phyloP scores from a whole-genome alignment of 2,329 filamentous ascomycete species.

The Allantophomopsis lycopodina region DNA sequence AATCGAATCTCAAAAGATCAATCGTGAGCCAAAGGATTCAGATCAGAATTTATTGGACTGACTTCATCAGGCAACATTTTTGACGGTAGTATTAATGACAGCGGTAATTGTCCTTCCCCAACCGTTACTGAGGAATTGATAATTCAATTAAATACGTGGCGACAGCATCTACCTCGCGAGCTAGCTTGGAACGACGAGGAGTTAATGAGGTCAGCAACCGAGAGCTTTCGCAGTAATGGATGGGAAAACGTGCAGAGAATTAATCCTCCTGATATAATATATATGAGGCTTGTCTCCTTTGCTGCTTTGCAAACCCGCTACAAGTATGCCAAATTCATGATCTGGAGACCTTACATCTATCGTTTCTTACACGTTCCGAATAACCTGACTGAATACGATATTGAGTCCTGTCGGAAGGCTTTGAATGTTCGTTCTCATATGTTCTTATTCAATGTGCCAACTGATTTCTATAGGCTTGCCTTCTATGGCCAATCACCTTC shows the following conservation, averaged over 20 bases:
- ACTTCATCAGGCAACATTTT: neutral
- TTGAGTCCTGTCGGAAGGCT: neutral
- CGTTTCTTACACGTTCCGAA: conserved; percentile 1
- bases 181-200: neutral
- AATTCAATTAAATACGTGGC: conserved; percentile 1
- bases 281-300: neutral
- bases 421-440: neutral
- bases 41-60: neutral
- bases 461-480: neutral
- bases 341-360: conserved; percentile 4
- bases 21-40: neutral
- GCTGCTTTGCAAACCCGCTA: conserved; percentile 1
- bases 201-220: neutral
- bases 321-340: conserved; percentile 3
- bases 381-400: neutral
- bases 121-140: neutral
- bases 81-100: neutral
- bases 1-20: neutral
- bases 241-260: neutral
- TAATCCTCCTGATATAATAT: neutral
- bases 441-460: no score
- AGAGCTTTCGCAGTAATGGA: neutral
- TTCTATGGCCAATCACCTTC: no score
- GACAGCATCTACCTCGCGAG: neutral
- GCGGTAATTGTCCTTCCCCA: neutral